These are phyloP conservation scores for Iris macrosiphon DNA, from an alignment of 106 monocot species.

Conservation along the genomic window DNA sequence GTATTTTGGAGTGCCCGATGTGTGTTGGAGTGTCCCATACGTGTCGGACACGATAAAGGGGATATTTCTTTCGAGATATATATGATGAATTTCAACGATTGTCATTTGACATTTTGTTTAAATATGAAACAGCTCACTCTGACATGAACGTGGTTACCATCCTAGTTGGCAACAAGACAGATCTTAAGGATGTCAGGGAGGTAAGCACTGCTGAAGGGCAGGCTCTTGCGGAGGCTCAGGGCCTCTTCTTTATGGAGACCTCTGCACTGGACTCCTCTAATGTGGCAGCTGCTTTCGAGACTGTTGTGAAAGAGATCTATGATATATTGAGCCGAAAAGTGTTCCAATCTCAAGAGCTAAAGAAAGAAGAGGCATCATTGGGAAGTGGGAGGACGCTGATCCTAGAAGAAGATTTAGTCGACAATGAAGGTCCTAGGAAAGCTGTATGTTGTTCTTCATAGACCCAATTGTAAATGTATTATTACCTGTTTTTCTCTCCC, in stretches of 20 bases:
- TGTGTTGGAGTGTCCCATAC: not conserved
- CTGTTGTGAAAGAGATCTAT: slow-evolving; percentile 9
- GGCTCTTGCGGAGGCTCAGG: slow-evolving; percentile 1
- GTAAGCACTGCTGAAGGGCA: slow-evolving; percentile 8
- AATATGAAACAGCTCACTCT: not conserved
- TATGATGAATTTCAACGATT: too few species aligned
- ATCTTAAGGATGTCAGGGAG: slow-evolving; percentile 9
- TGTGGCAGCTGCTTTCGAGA: slow-evolving; percentile 4
- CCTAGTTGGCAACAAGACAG: slow-evolving; percentile 16
- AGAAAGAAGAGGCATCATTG: slow-evolving; percentile 1
- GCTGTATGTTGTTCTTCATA: too few species aligned
- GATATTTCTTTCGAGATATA: not conserved
- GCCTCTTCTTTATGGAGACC: slow-evolving; percentile 16
- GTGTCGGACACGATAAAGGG: not conserved
- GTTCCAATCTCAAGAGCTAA: slow-evolving; percentile 1
- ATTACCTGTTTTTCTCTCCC: too few species aligned
- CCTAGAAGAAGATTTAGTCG: not conserved
- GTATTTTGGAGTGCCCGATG: not conserved
- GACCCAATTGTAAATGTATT: too few species aligned
- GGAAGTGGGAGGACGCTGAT: slow-evolving; percentile 12
- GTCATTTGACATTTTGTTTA: not conserved
- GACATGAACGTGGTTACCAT: slow-evolving; percentile 19
- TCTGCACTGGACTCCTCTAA: slow-evolving; percentile 11
- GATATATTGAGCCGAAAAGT: slow-evolving; percentile 9
- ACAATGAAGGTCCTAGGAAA: too few species aligned